Conservation (phyloP, 164 flowering plant genomes). For the Kingdonia uniflora region DNA sequence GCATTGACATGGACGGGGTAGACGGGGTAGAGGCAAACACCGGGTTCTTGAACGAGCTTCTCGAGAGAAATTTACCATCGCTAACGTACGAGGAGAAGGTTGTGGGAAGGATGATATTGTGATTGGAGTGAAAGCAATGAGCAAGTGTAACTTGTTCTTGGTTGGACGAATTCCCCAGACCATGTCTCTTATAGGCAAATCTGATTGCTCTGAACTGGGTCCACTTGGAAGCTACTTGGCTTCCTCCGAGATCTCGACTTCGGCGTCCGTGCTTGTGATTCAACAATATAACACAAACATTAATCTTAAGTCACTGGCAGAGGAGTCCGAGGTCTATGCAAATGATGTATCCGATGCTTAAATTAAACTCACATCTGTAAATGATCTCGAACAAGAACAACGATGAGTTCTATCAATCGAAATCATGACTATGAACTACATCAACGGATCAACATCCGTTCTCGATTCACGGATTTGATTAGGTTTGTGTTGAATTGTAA, state of each 20-base stretch:
- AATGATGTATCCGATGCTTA: too few species aligned
- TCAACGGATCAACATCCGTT: too few species aligned
- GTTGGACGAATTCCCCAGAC: conserved; percentile 36
- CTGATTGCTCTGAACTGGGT: conserved; percentile 39
- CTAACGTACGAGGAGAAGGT: conserved; percentile 20
- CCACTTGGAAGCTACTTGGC: conserved; percentile 34
- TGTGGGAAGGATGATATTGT: conserved; percentile 19
- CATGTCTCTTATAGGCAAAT: conserved; percentile 5
- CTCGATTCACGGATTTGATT: too few species aligned
- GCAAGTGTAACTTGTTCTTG: conserved; percentile 31
- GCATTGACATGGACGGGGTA: too few species aligned
- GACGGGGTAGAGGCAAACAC: conserved; percentile 6
- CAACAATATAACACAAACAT: conserved; percentile 10
- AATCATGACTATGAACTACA: too few species aligned
- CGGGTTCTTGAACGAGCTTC: conserved; percentile 11
- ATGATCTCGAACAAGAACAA: too few species aligned
- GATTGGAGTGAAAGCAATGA: conserved; percentile 13
- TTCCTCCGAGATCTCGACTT: conserved; percentile 18
- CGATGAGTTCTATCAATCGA: too few species aligned
- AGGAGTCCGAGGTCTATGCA: too few species aligned
- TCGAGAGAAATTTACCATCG: conserved; percentile 1
- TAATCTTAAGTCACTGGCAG: too few species aligned
- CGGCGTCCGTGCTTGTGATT: conserved; percentile 15
- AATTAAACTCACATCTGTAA: too few species aligned
- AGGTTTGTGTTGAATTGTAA: too few species aligned